Percentiles rank a stretch among this genome's conserved stretches.
phyloP scores from a whole-genome alignment of 306 rosid species.

The Morella rubra region DNA sequence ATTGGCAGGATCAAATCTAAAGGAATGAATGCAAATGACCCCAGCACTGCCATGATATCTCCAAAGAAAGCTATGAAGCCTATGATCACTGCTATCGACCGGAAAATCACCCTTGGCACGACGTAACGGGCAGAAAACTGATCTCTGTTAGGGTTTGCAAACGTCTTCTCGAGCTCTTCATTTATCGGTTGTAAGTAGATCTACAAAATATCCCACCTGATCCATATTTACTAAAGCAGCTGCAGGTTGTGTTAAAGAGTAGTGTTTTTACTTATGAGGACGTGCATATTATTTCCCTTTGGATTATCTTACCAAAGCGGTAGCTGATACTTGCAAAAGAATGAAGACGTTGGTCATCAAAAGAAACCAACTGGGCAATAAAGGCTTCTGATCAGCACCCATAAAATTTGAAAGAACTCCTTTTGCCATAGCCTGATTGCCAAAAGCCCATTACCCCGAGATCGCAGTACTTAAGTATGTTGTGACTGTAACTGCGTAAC shows the following conservation, averaged over 20 bases:
- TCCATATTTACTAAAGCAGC: neutral
- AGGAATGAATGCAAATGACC: constrained; percentile 83
- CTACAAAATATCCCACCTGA: constrained; percentile 31
- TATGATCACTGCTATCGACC: constrained; percentile 60
- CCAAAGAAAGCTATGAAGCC: constrained; percentile 90
- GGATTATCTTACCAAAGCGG: constrained; percentile 53
- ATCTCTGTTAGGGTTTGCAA: constrained; percentile 56
- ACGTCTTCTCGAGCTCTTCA: constrained; percentile 60
- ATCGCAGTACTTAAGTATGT: constrained; percentile 59
- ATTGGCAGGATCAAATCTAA: constrained; percentile 81
- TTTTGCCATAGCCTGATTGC: constrained; percentile 51
- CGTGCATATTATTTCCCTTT: neutral
- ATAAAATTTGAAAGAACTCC: constrained; percentile 51
- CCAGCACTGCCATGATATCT: constrained; percentile 74
- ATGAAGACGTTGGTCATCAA: constrained; percentile 59
- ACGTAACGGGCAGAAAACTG: constrained; percentile 62
- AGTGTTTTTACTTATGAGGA: neutral
- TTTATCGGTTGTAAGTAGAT: constrained; percentile 83
- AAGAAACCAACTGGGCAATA: constrained; percentile 72
- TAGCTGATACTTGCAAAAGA: constrained; percentile 59
- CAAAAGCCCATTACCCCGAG: constrained; percentile 91
- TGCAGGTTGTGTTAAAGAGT: too few relatives aligned
- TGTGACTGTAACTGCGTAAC: constrained; percentile 52
- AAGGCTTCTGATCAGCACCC: constrained; percentile 20
- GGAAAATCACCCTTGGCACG: constrained; percentile 54